A percentile compares a stretch with the other conserved stretches of the same genome.
phyloP scores from a whole-genome alignment of 371 early-diverging fungal genomes.

The Parasitella parasitica region DNA sequence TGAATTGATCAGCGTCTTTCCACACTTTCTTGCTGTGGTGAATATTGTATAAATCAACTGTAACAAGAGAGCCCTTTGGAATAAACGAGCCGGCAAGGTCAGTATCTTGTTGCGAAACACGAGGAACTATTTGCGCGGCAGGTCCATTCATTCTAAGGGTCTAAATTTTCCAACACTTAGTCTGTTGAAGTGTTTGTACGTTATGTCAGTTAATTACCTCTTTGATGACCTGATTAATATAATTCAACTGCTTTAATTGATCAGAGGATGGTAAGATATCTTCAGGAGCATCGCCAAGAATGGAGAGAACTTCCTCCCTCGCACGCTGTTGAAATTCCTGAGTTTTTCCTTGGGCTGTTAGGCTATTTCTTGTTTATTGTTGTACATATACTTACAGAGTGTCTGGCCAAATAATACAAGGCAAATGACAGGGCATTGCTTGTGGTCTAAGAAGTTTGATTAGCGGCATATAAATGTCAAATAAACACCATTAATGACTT shows the following conservation, averaged over 20 bases:
- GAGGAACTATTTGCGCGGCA: not conserved
- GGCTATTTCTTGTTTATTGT: not conserved
- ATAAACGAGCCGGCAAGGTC: conserved; percentile 30
- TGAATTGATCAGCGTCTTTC: conserved; percentile 14
- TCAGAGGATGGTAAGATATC: conserved; percentile 29
- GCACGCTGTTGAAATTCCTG: conserved; percentile 24
- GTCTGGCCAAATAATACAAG: conserved; percentile 16
- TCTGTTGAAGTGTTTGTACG: not conserved
- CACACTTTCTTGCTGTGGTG: conserved; percentile 28
- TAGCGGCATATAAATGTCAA: not conserved
- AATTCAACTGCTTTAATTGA: conserved; percentile 41
- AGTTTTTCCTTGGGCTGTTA: no score
- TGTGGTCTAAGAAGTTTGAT: not conserved
- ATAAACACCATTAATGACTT: not conserved
- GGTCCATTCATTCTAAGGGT: conserved; percentile 16
- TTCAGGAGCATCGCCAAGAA: conserved; percentile 12
- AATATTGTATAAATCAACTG: conserved; percentile 31
- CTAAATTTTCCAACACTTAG: not conserved
- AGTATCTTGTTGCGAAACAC: conserved; percentile 23
- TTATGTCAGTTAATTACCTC: not conserved
- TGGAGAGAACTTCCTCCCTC: conserved; percentile 5
- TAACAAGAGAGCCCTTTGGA: conserved; percentile 43
- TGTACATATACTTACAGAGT: conserved; percentile 34
- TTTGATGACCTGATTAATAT: conserved; percentile 46
- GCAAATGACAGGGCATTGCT: conserved; percentile 16